These are phyloP conservation scores for Xylaria sp. DNA, from an alignment of 2,329 filamentous ascomycete species.

Conservation along the genomic window DNA sequence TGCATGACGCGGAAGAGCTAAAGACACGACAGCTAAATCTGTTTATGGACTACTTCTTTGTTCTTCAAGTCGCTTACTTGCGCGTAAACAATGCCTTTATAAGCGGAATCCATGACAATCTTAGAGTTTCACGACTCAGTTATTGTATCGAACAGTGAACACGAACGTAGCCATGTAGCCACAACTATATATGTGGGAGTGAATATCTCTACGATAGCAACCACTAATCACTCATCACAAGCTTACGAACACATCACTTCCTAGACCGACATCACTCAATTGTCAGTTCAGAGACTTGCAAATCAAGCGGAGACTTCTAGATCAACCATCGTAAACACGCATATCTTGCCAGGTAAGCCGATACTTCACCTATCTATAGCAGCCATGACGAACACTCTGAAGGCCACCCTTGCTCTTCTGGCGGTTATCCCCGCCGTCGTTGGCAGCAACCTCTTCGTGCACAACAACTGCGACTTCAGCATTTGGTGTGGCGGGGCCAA, in stretches of 20 bases:
- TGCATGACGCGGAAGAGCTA: no score
- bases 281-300: no score
- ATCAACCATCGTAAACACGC: no score
- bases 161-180: not conserved
- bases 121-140: not conserved
- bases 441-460: conserved; percentile 13
- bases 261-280: not conserved
- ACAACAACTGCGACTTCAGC: conserved; percentile 23
- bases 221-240: not conserved
- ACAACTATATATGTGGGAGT: not conserved
- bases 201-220: not conserved
- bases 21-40: no score
- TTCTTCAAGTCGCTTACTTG: no score
- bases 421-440: conserved; percentile 5
- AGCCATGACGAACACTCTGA: conserved; percentile 7
- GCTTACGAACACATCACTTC: not conserved
- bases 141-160: not conserved
- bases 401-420: conserved; percentile 6
- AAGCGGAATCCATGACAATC: no score
- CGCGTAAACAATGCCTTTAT: no score
- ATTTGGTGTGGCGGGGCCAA: conserved; percentile 25
- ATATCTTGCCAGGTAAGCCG: not conserved
- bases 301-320: no score
- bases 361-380: not conserved
- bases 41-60: no score